phyloP scores from a whole-genome alignment of 345 rosid species.

The Eucalyptus shirleyi region DNA sequence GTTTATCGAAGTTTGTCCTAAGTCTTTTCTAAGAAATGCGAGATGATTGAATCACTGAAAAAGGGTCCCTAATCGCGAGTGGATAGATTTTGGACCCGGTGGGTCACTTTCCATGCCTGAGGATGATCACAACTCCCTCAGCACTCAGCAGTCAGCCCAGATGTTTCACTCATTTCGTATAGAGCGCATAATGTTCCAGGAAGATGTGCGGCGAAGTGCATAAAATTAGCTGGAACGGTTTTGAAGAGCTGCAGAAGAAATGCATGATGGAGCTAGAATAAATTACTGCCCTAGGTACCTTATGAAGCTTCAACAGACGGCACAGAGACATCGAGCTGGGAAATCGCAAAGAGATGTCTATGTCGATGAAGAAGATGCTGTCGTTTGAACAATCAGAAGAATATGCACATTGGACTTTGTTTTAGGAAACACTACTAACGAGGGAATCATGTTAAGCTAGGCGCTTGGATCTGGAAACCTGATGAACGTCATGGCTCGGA shows the following conservation, averaged over 20 bases:
- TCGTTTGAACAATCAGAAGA: not conserved
- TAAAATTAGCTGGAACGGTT: not conserved
- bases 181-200: not conserved
- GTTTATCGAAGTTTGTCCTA: not conserved
- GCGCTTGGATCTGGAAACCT: not conserved
- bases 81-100: not conserved
- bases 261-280: not conserved
- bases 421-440: not conserved
- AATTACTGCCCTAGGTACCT: not conserved
- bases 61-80: not conserved
- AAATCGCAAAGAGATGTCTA: not conserved
- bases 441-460: not conserved
- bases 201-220: not conserved
- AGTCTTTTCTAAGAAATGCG: not conserved
- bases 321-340: not conserved
- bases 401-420: not conserved
- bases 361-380: not conserved
- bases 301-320: not conserved
- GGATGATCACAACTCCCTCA: not conserved
- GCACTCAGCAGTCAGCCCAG: not conserved
- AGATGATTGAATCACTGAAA: not conserved
- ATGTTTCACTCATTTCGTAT: not conserved
- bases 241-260: not conserved
- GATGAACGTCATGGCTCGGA: not conserved
- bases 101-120: not conserved